These are phyloP conservation scores for Euphrasia arctica DNA, from an alignment of 305 asterid genomes.

Conservation along the genomic window DNA sequence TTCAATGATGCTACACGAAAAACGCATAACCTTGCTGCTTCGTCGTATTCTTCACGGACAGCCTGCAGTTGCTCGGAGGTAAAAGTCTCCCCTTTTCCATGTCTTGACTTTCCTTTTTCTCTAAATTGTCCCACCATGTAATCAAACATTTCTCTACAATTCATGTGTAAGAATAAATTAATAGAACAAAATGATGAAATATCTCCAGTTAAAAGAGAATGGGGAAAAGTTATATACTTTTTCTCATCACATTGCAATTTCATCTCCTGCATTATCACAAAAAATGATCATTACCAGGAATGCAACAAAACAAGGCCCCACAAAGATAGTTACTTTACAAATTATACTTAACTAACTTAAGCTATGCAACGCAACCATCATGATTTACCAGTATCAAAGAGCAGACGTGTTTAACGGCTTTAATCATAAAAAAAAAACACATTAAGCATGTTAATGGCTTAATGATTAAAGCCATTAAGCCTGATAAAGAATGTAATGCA, in stretches of 20 bases:
- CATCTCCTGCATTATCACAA: slow-evolving; percentile 72
- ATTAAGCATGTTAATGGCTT: slow-evolving; percentile 5
- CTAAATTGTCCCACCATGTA: slow-evolving; percentile 63
- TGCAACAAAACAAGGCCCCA: slow-evolving; percentile 10
- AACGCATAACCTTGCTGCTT: slow-evolving; percentile 75
- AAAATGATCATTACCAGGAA: slow-evolving; percentile 21
- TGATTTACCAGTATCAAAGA: slow-evolving; percentile 17
- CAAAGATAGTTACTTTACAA: no score
- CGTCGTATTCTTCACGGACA: slow-evolving; percentile 79
- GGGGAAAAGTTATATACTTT: slow-evolving; percentile 43
- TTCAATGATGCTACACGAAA: slow-evolving; percentile 84
- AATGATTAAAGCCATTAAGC: neutral
- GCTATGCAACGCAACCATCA: no score
- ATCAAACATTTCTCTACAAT: slow-evolving; percentile 67
- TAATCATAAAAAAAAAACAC: neutral
- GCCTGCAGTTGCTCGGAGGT: slow-evolving; percentile 63
- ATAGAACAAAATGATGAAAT: slow-evolving; percentile 19
- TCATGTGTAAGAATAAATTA: slow-evolving; percentile 28
- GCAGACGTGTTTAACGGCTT: neutral
- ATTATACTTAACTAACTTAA: no score
- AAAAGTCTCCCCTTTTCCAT: slow-evolving; percentile 67
- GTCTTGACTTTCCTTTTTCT: slow-evolving; percentile 61
- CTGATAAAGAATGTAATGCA: slow-evolving; percentile 14
- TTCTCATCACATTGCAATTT: slow-evolving; percentile 86
- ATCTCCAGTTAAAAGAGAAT: slow-evolving; percentile 5